Base-by-base conservation (phyloP, 2,329 filamentous ascomycete species). In the Botryosphaeria dothidea region DNA sequence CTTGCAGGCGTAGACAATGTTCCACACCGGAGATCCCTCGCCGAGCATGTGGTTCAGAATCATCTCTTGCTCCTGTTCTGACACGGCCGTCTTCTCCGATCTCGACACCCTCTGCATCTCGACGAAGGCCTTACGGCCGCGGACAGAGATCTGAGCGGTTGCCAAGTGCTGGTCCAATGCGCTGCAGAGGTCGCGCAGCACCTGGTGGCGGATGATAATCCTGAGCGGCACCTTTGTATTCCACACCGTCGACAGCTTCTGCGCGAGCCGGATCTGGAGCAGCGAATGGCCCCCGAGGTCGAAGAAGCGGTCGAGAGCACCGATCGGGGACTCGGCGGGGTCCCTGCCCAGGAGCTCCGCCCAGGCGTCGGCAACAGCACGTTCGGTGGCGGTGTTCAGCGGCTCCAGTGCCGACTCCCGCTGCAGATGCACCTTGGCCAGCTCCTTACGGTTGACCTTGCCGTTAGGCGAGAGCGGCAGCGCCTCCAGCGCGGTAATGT, bases 281-380 rank as follows among this genome's bases (percentile, higher is more conserved):
- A 66, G 31, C 5, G 65, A 66, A 19, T 66, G 62, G 4, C 65
- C 65, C 4, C 65, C 65, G 29, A 66, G 34, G 9, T 41, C 65
- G 52, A 65, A 60, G 46, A 66, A 66, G 19, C 31, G 21, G 57
- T 62, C 54, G 7, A 58, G 43, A 2, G 46, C 60, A 4, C 49
- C 43, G 36, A 64, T 54, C 4, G 49, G 21, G n/a, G 15, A 15
- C 31, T 21, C n/a, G 3, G 6, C 9, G 15, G 56, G 21, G 6
- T 64, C 45, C 3, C 43, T 13, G 4, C 45, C 45, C 34, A 66
- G 38, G 2, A 56, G 34, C 19, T 66, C 65, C 23, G 21, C 51
- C 65, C 62, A 64, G n/a, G 43, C 46, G 8, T 54, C 21, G 13
- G 62, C 60, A 15, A 66, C 41, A 3, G 41, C 23, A 1, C 21